Evolutionary conservation across 2,329 filamentous ascomycete species (phyloP).

Genomic region (Exophiala sideris): DNA sequence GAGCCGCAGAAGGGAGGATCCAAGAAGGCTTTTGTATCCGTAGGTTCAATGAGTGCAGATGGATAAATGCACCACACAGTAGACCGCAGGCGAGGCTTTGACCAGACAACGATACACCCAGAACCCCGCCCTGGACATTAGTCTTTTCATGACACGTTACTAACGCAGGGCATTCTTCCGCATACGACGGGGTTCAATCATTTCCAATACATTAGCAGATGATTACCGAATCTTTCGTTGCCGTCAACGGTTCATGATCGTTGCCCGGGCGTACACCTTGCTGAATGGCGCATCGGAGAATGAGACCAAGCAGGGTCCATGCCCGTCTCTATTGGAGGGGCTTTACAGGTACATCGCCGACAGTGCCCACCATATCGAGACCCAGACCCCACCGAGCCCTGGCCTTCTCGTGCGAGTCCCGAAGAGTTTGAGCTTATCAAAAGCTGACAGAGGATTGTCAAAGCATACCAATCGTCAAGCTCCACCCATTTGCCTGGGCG

Average conservation of each 20-base stretch:
- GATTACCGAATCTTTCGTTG: not conserved
- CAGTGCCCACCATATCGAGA: no score
- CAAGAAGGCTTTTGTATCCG: conserved; percentile 10
- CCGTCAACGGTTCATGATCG: not conserved
- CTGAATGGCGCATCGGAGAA: no score
- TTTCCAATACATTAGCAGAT: not conserved
- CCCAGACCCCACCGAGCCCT: not conserved
- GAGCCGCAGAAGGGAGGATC: not conserved
- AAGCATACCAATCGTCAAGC: conserved; percentile 12
- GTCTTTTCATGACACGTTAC: not conserved
- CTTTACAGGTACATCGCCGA: no score
- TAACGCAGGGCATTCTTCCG: no score
- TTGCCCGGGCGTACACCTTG: not conserved
- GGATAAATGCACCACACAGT: not conserved
- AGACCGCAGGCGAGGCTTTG: no score
- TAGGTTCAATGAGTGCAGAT: not conserved
- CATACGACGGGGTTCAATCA: no score
- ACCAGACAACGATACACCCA: no score
- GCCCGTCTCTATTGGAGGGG: no score
- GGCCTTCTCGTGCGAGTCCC: no score
- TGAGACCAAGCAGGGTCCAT: no score
- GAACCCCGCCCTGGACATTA: no score
- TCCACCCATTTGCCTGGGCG: conserved; percentile 8
- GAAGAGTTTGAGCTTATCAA: conserved; percentile 12
- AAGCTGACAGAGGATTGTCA: conserved; percentile 23